phyloP scores from a whole-genome alignment of 495 filamentous ascomycete genomes.

The Aspergillus heteromorphus region DNA sequence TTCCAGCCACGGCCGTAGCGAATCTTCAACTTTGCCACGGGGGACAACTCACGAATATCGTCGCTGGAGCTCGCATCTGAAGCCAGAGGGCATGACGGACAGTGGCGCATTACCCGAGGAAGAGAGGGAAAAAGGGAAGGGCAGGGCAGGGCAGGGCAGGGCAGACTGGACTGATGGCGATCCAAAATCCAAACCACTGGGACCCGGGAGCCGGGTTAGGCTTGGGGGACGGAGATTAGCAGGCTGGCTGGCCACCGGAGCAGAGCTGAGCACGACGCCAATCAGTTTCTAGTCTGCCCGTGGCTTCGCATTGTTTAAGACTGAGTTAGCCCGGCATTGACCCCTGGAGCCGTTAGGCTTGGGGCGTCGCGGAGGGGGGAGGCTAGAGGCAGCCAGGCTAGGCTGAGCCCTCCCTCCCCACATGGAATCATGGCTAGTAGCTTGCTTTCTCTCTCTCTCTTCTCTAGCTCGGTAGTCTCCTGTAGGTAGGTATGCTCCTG shows the following conservation, averaged over 20 bases:
- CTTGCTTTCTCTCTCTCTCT: too few species aligned
- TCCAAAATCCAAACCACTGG: conserved; percentile 20
- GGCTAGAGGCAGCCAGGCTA: too few species aligned
- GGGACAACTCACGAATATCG: conserved; percentile 12
- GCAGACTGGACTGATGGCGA: conserved; percentile 11
- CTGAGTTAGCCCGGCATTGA: background rate
- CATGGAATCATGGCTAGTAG: too few species aligned
- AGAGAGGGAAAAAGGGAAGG: too few species aligned
- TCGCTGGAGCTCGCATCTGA: conserved; percentile 1
- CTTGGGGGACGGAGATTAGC: conserved; percentile 8
- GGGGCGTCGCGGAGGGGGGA: too few species aligned
- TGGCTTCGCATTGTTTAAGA: background rate
- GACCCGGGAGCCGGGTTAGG: conserved; percentile 20
- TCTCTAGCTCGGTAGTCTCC: too few species aligned
- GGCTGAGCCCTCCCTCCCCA: too few species aligned
- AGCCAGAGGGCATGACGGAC: conserved; percentile 9
- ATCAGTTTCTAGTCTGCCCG: background rate
- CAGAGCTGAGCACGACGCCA: background rate
- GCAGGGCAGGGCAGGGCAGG: background rate
- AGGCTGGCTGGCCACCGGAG: conserved; percentile 1
- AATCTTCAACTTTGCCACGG: conserved; percentile 16
- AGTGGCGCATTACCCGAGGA: conserved; percentile 19
- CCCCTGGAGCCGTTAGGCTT: background rate
- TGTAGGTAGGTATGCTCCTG: too few species aligned
- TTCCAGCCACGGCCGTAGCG: background rate